phyloP scores from a whole-genome alignment of 2,329 filamentous ascomycete species.

The Podosphaera leucotricha region DNA sequence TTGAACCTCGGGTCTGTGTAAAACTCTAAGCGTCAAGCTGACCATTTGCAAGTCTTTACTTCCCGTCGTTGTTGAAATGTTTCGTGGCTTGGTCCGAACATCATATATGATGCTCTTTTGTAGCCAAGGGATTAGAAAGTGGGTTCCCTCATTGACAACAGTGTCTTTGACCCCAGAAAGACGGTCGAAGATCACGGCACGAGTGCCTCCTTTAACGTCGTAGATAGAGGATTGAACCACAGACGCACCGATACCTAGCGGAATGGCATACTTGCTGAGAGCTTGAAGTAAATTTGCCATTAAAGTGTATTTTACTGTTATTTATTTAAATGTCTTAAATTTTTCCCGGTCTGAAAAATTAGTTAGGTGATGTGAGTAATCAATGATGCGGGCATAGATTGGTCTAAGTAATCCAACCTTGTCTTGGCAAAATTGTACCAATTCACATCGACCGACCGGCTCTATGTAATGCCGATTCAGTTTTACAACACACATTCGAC shows the following conservation, averaged over 20 bases:
- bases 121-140: conserved; percentile 89
- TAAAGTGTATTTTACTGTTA: conserved; percentile 1
- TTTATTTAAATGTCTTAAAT: too few relatives aligned
- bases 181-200: conserved; percentile 96
- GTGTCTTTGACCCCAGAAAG: conserved; percentile 75
- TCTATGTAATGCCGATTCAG: too few relatives aligned
- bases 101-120: conserved; percentile 90
- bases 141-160: conserved; percentile 87
- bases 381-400: too few relatives aligned
- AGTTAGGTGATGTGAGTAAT: too few relatives aligned
- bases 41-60: conserved; percentile 99
- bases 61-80: conserved; percentile 91
- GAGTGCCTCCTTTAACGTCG: conserved; percentile 84
- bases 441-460: neutral
- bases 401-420: too few relatives aligned
- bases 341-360: too few relatives aligned
- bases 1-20: conserved; percentile 86
- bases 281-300: conserved; percentile 31
- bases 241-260: conserved; percentile 42
- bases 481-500: too few relatives aligned
- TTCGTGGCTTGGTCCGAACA: conserved; percentile 89
- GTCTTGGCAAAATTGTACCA: neutral
- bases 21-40: conserved; percentile 81
- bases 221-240: conserved; percentile 64
- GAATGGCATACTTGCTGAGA: conserved; percentile 48